Base-by-base conservation (phyloP, 139 green algal species). In the Coelastrella sp. region DNA sequence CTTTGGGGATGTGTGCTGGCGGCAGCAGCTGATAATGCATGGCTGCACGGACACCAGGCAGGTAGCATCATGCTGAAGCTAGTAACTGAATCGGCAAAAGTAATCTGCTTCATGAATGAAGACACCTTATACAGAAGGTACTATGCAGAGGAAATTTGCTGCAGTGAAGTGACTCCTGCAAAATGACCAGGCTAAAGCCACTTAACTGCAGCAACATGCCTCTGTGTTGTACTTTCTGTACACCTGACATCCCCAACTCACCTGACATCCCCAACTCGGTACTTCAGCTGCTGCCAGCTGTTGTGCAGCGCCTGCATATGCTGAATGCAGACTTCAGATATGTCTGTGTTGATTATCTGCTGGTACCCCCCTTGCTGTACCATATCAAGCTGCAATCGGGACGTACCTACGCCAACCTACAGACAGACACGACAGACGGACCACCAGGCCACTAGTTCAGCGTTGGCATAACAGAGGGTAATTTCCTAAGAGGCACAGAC, bases 321-420 rank as follows among this genome's bases (percentile, higher is more conserved):
- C 15, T 76, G 14, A 7, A 95, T 89, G 56, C 66, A 87, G 7
- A 93, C 92, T 0, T 24, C 19, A 11, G 91, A 93, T 78, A 93
- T 95, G 87, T 96, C 94, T 12, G 84, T 87, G 85, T 94, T 95
- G 7, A 93, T 4, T 60, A 96, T 95, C 73, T 56, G 56, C 12
- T 90, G 61, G 79, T 92, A 95, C n/a, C 90, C 88, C 4, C 78
- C 91, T 17, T 80, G 25, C 7, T 60, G 7, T 0, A 92, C 93
- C 94, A 96, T 94, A 57, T 94, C 93, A 17, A 82, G 73, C 25
- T 95, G 93, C 24, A 96, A 68, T 60, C 75, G 61, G 0, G 90
- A 93, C 6, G 91, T 96, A 24, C 94, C 94, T 24, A 95, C 91
- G 35, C 94, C 94, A 49, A 96, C 63, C 93, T 96, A 88, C 25